Percentiles rank a stretch among this genome's conserved stretches.
phyloP scores from a whole-genome alignment of 768 basidiomycete genomes.

The Lactifluus pinguis region DNA sequence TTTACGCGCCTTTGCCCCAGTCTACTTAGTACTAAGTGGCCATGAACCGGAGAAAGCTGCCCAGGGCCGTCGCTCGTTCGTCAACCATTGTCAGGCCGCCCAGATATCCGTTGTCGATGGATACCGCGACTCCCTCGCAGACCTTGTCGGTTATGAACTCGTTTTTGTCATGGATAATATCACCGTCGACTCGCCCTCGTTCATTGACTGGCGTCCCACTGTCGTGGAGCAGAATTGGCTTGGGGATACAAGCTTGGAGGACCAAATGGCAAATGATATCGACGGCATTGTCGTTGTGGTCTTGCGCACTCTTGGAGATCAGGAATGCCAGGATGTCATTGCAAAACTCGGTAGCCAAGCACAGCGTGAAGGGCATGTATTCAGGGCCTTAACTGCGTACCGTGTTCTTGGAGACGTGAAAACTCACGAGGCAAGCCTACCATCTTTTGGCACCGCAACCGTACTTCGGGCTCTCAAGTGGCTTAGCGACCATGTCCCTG shows the following conservation, averaged over 20 bases:
- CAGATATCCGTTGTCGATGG: slow-evolving; percentile 44
- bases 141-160: slow-evolving; percentile 56
- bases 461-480: slow-evolving; percentile 52
- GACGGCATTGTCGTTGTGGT: slow-evolving; percentile 53
- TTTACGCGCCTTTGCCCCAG: slow-evolving; percentile 58
- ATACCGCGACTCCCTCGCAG: slow-evolving; percentile 54
- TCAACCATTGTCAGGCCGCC: slow-evolving; percentile 51
- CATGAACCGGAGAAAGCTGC: slow-evolving; percentile 22
- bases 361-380: slow-evolving; percentile 35
- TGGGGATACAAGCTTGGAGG: slow-evolving; percentile 28
- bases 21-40: slow-evolving; percentile 45
- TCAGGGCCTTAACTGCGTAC: slow-evolving; percentile 43
- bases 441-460: slow-evolving; percentile 40
- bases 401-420: slow-evolving; percentile 40
- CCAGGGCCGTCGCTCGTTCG: slow-evolving; percentile 41
- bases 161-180: slow-evolving; percentile 37
- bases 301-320: slow-evolving; percentile 56
- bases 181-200: slow-evolving; percentile 3
- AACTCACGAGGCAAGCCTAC: slow-evolving; percentile 58
- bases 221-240: slow-evolving; percentile 27
- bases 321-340: slow-evolving; percentile 52
- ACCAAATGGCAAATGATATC: slow-evolving; percentile 34
- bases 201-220: neutral
- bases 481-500: slow-evolving; percentile 38
- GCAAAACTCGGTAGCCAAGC: slow-evolving; percentile 35